These are phyloP conservation scores for Penicillium sp. DNA, from an alignment of 2,329 filamentous ascomycete species.

Conservation along the genomic window DNA sequence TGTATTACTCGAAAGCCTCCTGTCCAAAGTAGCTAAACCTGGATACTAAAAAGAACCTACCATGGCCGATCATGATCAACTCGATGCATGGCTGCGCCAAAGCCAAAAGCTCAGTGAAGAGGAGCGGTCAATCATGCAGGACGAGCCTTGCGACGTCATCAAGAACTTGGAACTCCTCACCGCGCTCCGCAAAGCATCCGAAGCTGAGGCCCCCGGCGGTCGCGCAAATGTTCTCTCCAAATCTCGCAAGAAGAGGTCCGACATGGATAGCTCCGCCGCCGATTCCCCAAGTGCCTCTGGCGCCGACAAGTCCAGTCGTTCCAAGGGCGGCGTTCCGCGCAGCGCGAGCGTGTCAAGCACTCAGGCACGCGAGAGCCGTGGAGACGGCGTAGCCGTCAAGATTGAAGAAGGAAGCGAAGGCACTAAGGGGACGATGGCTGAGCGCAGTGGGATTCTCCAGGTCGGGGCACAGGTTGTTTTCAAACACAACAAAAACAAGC, in stretches of 20 bases:
- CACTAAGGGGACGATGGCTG: constrained; percentile 42
- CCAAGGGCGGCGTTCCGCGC: constrained; percentile 40
- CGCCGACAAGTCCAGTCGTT: constrained; percentile 42
- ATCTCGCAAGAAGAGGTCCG: constrained; percentile 45
- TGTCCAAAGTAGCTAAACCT: constrained; percentile 12
- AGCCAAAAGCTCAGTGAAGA: constrained; percentile 47
- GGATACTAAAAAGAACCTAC: constrained; percentile 29
- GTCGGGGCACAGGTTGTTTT: constrained; percentile 50
- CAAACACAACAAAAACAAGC: constrained; percentile 49
- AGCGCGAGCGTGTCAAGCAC: constrained; percentile 44
- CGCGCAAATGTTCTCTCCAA: constrained; percentile 39
- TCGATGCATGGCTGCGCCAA: constrained; percentile 46
- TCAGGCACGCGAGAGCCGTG: constrained; percentile 37
- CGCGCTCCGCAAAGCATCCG: constrained; percentile 47
- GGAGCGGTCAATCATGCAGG: constrained; percentile 45
- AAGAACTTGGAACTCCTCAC: constrained; percentile 49
- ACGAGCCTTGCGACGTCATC: constrained; percentile 49
- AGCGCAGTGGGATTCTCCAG: constrained; percentile 42
- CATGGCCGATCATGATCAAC: constrained; percentile 40
- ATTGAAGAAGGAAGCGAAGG: constrained; percentile 43
- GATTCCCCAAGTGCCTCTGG: constrained; percentile 46
- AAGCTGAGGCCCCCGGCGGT: constrained; percentile 42
- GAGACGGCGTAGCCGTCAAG: constrained; percentile 38
- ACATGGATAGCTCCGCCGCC: constrained; percentile 41
- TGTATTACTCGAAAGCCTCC: neutral